Conservation (phyloP, 192 early-diverging fungal species). For the Umbelopsis sp. region DNA sequence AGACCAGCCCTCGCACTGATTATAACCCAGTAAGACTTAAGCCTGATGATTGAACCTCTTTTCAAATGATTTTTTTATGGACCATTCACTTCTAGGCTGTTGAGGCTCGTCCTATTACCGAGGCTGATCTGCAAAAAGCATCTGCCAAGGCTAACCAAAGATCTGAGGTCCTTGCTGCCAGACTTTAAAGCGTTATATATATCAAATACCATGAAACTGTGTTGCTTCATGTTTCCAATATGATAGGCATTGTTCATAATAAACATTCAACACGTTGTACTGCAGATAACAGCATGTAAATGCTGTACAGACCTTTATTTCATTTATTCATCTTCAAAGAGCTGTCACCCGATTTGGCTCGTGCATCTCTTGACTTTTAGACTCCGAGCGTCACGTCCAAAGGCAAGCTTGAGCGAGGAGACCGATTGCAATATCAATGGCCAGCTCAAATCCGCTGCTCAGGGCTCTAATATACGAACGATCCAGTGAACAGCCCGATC, state of each 20-base stretch:
- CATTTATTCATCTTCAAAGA: background rate
- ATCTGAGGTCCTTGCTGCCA: constrained; percentile 39
- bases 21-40: constrained; percentile 54
- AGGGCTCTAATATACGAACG: constrained; percentile 4
- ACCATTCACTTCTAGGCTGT: constrained; percentile 42
- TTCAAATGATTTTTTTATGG: background rate
- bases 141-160: constrained; percentile 42
- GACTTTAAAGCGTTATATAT: constrained; percentile 25
- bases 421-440: background rate
- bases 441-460: constrained; percentile 16
- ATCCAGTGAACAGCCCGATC: background rate
- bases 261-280: too few relatives aligned
- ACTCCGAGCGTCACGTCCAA: constrained; percentile 15
- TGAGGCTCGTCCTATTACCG: constrained; percentile 60
- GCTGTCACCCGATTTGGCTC: background rate
- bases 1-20: constrained; percentile 42
- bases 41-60: constrained; percentile 39
- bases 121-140: constrained; percentile 58
- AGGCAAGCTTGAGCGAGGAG: background rate
- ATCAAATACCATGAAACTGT: background rate
- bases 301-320: background rate
- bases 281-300: too few relatives aligned
- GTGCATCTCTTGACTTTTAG: background rate
- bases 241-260: too few relatives aligned
- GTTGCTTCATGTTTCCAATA: background rate